These are phyloP conservation scores for Xylaria sp. DNA, from an alignment of 2,329 filamentous ascomycete genomes.

Conservation along the genomic window DNA sequence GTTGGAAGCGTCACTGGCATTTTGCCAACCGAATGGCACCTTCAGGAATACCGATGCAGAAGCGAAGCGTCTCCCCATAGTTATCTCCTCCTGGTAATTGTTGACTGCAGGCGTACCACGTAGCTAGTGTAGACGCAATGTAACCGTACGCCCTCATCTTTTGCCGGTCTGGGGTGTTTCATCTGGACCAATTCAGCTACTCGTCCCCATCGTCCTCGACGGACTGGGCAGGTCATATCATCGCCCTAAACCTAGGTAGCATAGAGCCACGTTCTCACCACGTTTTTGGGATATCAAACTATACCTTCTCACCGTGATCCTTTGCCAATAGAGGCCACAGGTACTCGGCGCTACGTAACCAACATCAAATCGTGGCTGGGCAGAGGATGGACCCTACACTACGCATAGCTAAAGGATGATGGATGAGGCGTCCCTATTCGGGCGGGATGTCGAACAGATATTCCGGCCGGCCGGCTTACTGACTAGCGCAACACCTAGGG, in stretches of 20 bases:
- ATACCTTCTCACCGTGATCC: neutral
- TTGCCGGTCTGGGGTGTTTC: conserved; percentile 33
- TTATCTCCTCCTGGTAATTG: conserved; percentile 19
- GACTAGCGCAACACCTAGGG: neutral
- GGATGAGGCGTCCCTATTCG: neutral
- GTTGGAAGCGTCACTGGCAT: conserved; percentile 37
- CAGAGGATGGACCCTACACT: conserved; percentile 1
- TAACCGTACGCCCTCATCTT: conserved; percentile 19
- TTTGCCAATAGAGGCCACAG: conserved; percentile 8
- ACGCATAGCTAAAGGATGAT: neutral
- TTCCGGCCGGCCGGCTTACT: conserved; percentile 6
- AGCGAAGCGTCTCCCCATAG: conserved; percentile 4
- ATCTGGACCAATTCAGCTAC: conserved; percentile 28
- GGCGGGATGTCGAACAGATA: neutral
- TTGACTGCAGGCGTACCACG: conserved; percentile 18
- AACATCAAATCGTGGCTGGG: conserved; percentile 3
- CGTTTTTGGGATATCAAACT: conserved; percentile 25
- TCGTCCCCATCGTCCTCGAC: conserved; percentile 13
- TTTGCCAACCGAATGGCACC: conserved; percentile 35
- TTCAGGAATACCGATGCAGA: conserved; percentile 12
- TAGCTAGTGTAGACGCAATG: conserved; percentile 16
- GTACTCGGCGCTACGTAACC: neutral
- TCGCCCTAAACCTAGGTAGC: conserved; percentile 8
- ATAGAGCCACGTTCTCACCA: conserved; percentile 34
- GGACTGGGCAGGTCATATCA: conserved; percentile 26